Conservation (phyloP, 139 green algal genomes). For the Tetratostichococcus sp. region DNA sequence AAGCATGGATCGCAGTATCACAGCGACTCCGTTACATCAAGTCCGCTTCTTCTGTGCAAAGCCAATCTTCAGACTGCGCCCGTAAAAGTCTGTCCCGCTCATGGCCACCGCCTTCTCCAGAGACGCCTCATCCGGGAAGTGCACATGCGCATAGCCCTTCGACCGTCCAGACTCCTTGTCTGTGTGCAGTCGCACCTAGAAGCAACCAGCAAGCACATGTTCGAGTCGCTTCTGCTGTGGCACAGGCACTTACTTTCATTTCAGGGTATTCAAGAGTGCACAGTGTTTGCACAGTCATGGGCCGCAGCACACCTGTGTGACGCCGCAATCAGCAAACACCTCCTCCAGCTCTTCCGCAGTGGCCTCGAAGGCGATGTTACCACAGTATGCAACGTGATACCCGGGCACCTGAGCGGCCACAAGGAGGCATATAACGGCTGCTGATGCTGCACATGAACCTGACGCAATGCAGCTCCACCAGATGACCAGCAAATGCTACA, state of each 20-base stretch:
- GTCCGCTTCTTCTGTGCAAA: constrained; percentile 67
- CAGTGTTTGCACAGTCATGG: too few relatives aligned
- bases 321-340: constrained; percentile 59
- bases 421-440: too few relatives aligned
- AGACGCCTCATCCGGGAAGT: constrained; percentile 62
- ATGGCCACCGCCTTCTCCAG: constrained; percentile 60
- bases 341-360: constrained; percentile 38
- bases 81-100: constrained; percentile 51
- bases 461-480: background rate
- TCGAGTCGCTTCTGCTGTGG: too few relatives aligned
- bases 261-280: too few relatives aligned
- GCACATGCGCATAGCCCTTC: constrained; percentile 85
- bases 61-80: constrained; percentile 59
- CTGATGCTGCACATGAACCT: constrained; percentile 6
- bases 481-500: too few relatives aligned
- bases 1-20: too few relatives aligned
- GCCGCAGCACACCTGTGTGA: constrained; percentile 35
- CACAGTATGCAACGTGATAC: constrained; percentile 77
- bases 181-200: constrained; percentile 63
- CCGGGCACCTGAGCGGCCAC: constrained; percentile 56
- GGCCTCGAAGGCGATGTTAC: constrained; percentile 76
- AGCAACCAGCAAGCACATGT: background rate
- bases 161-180: constrained; percentile 67
- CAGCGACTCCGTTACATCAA: background rate
- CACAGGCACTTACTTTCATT: too few relatives aligned